phyloP scores from a whole-genome alignment of 306 rosid genomes.

The Dicorynia guianensis region DNA sequence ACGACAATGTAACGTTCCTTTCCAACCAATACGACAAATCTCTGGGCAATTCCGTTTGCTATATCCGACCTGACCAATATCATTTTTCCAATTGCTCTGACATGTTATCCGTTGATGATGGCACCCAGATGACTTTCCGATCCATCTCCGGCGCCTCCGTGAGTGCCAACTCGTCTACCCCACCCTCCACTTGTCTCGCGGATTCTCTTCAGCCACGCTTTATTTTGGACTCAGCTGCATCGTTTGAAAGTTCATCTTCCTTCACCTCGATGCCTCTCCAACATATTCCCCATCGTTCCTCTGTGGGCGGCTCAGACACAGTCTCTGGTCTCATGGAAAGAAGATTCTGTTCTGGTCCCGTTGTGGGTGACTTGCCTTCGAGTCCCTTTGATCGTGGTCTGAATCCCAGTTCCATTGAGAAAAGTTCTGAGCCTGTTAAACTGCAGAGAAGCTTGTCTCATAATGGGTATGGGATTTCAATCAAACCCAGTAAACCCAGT shows the following conservation, averaged over 20 bases:
- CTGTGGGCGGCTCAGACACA: conserved; percentile 29
- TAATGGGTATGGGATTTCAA: conserved; percentile 6
- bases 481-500: conserved; percentile 27
- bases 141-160: conserved; percentile 79
- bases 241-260: conserved; percentile 72
- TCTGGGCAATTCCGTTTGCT: conserved; percentile 66
- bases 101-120: conserved; percentile 24
- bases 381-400: conserved; percentile 49
- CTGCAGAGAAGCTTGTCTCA: conserved; percentile 39
- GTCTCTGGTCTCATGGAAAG: conserved; percentile 50
- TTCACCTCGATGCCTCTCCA: conserved; percentile 69
- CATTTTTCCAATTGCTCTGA: conserved; percentile 37
- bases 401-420: conserved; percentile 42
- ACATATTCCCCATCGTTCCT: conserved; percentile 49
- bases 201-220: conserved; percentile 48
- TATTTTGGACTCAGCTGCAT: conserved; percentile 61
- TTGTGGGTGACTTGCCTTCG: conserved; percentile 41
- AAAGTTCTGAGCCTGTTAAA: conserved; percentile 36
- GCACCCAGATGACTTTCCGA: conserved; percentile 54
- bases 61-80: conserved; percentile 55
- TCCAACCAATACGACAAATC: conserved; percentile 47
- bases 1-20: conserved; percentile 36
- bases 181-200: conserved; percentile 60
- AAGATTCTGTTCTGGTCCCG: conserved; percentile 56
- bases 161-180: conserved; percentile 75